These are phyloP conservation scores for Amanita fuliginea DNA, from an alignment of 768 basidiomycete species.

Conservation along the genomic window DNA sequence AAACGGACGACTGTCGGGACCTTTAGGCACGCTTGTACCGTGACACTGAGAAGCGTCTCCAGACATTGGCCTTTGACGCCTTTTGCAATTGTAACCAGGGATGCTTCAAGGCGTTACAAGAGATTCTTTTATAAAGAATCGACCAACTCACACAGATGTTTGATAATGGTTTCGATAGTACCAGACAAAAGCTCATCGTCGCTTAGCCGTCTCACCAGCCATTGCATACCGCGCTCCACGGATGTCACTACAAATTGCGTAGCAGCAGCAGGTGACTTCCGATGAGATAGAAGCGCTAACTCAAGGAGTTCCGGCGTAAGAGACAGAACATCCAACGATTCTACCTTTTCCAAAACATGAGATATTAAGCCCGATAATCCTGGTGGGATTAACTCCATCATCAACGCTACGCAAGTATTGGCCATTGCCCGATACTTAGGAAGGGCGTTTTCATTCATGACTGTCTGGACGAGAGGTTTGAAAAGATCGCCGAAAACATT, in stretches of 20 bases:
- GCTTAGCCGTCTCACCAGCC: slow-evolving; percentile 38
- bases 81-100: slow-evolving; percentile 18
- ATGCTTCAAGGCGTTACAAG: slow-evolving; percentile 13
- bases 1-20: slow-evolving; percentile 31
- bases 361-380: slow-evolving; percentile 12
- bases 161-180: slow-evolving; percentile 14
- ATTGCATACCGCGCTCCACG: slow-evolving; percentile 38
- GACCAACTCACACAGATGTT: slow-evolving; percentile 27
- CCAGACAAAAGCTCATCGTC: slow-evolving; percentile 15
- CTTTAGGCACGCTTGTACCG: slow-evolving; percentile 49
- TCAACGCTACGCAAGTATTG: slow-evolving; percentile 3
- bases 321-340: slow-evolving; percentile 13
- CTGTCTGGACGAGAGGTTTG: slow-evolving; percentile 1
- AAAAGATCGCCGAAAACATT: background rate
- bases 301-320: slow-evolving; percentile 19
- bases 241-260: slow-evolving; percentile 16
- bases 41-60: slow-evolving; percentile 59
- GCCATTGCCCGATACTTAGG: slow-evolving; percentile 11
- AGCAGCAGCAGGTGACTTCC: slow-evolving; percentile 11
- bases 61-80: slow-evolving; percentile 45
- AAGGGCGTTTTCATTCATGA: slow-evolving; percentile 10
- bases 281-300: slow-evolving; percentile 19
- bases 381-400: slow-evolving; percentile 14
- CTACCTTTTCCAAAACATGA: slow-evolving; percentile 17
- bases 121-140: background rate